Evolutionary conservation across 106 monocot species (phyloP).

Genomic region (Posidonia australis): DNA sequence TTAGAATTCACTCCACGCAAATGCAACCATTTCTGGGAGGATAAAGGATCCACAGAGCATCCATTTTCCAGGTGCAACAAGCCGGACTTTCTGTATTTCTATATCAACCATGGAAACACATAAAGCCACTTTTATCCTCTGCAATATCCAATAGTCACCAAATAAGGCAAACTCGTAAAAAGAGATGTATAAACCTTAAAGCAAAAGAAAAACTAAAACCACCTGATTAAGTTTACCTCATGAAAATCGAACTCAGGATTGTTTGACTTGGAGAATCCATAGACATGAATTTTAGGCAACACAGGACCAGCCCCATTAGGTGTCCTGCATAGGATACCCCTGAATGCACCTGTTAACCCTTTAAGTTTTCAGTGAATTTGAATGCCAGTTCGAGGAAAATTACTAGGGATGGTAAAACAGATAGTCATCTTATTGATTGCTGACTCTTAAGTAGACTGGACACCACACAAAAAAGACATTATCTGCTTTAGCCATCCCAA

Average conservation of each 20-base stretch:
- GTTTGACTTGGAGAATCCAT: conserved; percentile 88
- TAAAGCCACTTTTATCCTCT: conserved; percentile 71
- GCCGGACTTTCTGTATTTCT: conserved; percentile 76
- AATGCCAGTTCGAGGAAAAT: too few relatives aligned
- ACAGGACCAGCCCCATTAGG: conserved; percentile 6
- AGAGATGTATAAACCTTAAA: neutral
- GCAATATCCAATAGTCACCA: conserved; percentile 5
- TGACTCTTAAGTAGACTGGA: too few relatives aligned
- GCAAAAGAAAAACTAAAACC: too few relatives aligned
- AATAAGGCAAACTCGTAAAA: neutral
- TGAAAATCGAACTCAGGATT: conserved; percentile 75
- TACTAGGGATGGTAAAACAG: too few relatives aligned
- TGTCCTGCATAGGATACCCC: conserved; percentile 37
- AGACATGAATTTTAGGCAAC: conserved; percentile 73
- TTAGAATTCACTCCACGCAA: conserved; percentile 16
- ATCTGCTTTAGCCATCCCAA: too few relatives aligned
- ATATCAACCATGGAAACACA: conserved; percentile 38
- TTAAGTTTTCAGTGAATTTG: neutral
- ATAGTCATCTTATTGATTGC: too few relatives aligned
- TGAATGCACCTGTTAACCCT: conserved; percentile 50
- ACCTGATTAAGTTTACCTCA: conserved; percentile 31
- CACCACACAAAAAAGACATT: too few relatives aligned
- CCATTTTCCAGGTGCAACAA: conserved; percentile 97
- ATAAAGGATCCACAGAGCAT: conserved; percentile 91
- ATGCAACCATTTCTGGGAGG: conserved; percentile 50